A percentile compares a stretch with the other conserved stretches of the same genome.
Conservation (phyloP, 768 basidiomycete genomes). For the Mycena kentingensis region DNA sequence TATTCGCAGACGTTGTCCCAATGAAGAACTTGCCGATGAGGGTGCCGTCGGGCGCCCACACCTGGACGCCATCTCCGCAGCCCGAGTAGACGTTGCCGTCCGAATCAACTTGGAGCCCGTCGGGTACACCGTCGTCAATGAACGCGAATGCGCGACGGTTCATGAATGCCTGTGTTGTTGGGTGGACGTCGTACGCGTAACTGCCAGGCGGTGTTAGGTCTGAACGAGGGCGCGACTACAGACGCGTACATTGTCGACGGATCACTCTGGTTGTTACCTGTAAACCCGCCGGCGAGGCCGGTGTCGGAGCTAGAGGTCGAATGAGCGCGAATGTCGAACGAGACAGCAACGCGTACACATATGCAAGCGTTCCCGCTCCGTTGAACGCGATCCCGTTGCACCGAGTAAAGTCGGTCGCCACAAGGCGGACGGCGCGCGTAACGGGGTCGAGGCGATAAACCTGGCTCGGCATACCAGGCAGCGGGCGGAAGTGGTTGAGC, state of each 20-base stretch:
- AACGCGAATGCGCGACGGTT: slow-evolving; percentile 72
- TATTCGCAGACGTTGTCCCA: slow-evolving; percentile 43
- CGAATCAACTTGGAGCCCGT: slow-evolving; percentile 66
- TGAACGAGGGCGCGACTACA: neutral
- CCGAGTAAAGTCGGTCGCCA: slow-evolving; percentile 75
- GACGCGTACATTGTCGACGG: slow-evolving; percentile 67
- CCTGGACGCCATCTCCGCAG: slow-evolving; percentile 70
- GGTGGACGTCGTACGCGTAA: slow-evolving; percentile 70
- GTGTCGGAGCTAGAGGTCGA: slow-evolving; percentile 48
- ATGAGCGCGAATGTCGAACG: neutral
- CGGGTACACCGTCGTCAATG: slow-evolving; percentile 63
- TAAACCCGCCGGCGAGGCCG: slow-evolving; percentile 45
- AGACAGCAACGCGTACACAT: slow-evolving; percentile 42
- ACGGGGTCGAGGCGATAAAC: slow-evolving; percentile 76
- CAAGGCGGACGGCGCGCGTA: slow-evolving; percentile 64
- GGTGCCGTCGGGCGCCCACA: slow-evolving; percentile 44
- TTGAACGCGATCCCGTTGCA: slow-evolving; percentile 76
- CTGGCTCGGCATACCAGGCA: slow-evolving; percentile 68
- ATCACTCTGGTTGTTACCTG: slow-evolving; percentile 54
- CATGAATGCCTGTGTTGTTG: slow-evolving; percentile 49
- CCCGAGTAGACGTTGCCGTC: slow-evolving; percentile 68
- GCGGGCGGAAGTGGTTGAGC: slow-evolving; percentile 64
- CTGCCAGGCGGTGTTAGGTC: slow-evolving; percentile 34
- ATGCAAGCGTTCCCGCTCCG: slow-evolving; percentile 63
- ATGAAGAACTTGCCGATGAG: slow-evolving; percentile 70